Percentiles rank a stretch among this genome's conserved stretches.
Conservation (phyloP, 108 stramenopile genomes). For the Parietichytrium sp. region DNA sequence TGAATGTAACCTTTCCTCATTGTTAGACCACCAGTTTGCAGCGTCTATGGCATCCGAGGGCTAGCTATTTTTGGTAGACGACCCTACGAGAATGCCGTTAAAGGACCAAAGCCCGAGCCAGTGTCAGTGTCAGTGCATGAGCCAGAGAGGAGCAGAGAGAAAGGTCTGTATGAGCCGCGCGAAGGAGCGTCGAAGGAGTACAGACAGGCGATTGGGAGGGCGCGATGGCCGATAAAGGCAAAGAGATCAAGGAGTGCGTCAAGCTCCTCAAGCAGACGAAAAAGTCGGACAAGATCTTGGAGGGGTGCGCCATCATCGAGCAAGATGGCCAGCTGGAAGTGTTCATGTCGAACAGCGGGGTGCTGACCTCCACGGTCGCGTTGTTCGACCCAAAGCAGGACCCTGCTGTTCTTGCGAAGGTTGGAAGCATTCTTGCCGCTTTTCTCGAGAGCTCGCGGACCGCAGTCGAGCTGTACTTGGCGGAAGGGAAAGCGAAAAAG, state of each 20-base stretch:
- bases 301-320: not conserved
- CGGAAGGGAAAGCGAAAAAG: conserved; percentile 8
- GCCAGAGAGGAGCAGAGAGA: too few species aligned
- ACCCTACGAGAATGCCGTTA: too few species aligned
- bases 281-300: not conserved
- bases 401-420: not conserved
- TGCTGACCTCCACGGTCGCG: not conserved
- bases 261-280: conserved; percentile 33
- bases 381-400: not conserved
- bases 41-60: too few species aligned
- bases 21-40: too few species aligned
- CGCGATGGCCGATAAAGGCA: too few species aligned
- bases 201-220: too few species aligned
- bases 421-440: not conserved
- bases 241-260: conserved; percentile 21
- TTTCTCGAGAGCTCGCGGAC: not conserved
- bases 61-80: too few species aligned
- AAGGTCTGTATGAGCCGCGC: too few species aligned
- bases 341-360: not conserved
- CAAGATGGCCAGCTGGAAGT: not conserved
- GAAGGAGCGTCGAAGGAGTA: too few species aligned
- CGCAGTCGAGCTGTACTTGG: not conserved
- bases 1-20: too few species aligned
- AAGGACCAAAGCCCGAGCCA: too few species aligned
- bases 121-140: too few species aligned